Conservation (phyloP, 2,329 filamentous ascomycete species). For the Aspergillus tanneri region DNA sequence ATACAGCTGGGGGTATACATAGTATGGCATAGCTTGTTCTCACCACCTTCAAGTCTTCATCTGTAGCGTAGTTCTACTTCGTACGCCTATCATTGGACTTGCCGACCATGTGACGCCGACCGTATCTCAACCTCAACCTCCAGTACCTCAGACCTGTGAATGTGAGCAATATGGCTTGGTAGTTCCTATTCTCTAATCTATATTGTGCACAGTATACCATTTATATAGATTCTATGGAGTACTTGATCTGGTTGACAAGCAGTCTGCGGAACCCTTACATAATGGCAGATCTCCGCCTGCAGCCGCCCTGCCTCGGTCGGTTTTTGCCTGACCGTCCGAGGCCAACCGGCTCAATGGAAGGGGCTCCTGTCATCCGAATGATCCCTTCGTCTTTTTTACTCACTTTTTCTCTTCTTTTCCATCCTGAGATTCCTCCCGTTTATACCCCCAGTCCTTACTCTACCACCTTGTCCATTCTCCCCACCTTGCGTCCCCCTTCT, state of each 20-base stretch:
- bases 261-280: not conserved
- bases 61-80: too few relatives aligned
- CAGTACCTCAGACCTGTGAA: not conserved
- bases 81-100: too few relatives aligned
- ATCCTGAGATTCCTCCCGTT: not conserved
- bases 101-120: not conserved
- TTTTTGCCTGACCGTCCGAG: conserved; percentile 17
- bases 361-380: not conserved
- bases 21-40: too few relatives aligned
- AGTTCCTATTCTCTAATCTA: too few relatives aligned
- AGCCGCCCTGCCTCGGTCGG: conserved; percentile 24
- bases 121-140: not conserved
- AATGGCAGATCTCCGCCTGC: conserved; percentile 22
- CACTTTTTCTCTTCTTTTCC: conserved; percentile 12
- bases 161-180: not conserved
- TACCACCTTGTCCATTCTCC: conserved; percentile 1
- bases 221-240: not conserved
- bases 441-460: not conserved
- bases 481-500: conserved; percentile 15
- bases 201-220: not conserved
- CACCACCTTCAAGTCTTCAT: too few relatives aligned
- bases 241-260: not conserved
- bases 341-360: conserved; percentile 12
- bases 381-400: not conserved
- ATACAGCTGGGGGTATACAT: too few relatives aligned